phyloP scores from a whole-genome alignment of 352 stramenopile species.

The Pilasporangium apinafurcum region DNA sequence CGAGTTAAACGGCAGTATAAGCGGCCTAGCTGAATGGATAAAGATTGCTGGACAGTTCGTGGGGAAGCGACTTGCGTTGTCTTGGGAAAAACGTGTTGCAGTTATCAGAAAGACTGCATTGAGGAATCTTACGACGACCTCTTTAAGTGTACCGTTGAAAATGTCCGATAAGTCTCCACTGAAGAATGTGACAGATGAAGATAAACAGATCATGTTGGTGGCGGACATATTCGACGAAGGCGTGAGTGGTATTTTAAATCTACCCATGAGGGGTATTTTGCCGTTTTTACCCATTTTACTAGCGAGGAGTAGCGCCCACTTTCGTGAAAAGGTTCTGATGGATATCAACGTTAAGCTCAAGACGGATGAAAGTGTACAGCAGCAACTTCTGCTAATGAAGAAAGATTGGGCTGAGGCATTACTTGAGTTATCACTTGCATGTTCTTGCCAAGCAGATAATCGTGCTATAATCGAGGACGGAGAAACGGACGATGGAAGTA shows the following conservation, averaged over 20 bases:
- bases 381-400: slow-evolving; percentile 71
- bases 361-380: slow-evolving; percentile 60
- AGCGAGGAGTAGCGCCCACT: slow-evolving; percentile 30
- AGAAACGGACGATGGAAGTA: background rate
- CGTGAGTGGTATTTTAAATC: slow-evolving; percentile 44
- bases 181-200: background rate
- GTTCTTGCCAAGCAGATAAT: slow-evolving; percentile 20
- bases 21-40: slow-evolving; percentile 56
- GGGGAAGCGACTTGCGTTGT: slow-evolving; percentile 55
- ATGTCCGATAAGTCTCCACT: no score
- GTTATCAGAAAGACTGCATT: slow-evolving; percentile 62
- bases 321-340: slow-evolving; percentile 80
- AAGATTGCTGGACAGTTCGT: slow-evolving; percentile 57
- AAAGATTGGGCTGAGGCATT: slow-evolving; percentile 69
- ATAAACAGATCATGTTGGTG: slow-evolving; percentile 10
- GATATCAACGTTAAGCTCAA: slow-evolving; percentile 87
- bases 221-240: slow-evolving; percentile 56
- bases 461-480: no score
- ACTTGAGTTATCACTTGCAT: slow-evolving; percentile 64
- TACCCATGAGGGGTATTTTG: slow-evolving; percentile 62
- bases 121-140: slow-evolving; percentile 37
- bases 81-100: slow-evolving; percentile 69
- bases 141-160: background rate
- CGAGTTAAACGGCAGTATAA: slow-evolving; percentile 12
- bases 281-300: slow-evolving; percentile 70